phyloP scores from a whole-genome alignment of 805 yeast species.

The Starmerella bombicola region DNA sequence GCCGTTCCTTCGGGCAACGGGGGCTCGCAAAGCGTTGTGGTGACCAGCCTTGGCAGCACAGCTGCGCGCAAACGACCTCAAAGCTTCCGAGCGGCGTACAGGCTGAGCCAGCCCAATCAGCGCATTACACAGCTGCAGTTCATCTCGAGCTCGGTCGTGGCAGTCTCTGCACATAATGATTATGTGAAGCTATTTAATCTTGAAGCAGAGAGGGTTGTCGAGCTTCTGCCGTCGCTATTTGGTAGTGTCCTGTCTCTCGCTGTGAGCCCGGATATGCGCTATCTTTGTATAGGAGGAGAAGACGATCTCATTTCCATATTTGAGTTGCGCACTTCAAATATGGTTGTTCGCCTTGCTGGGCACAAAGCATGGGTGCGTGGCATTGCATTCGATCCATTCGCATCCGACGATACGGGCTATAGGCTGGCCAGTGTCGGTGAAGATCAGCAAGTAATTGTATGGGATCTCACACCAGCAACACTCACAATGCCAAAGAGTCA shows the following conservation, averaged over 20 bases:
- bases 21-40: background rate
- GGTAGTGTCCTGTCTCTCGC: conserved; percentile 46
- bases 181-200: conserved; percentile 46
- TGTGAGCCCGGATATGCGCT: conserved; percentile 45
- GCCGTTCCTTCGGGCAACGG: conserved; percentile 3
- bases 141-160: conserved; percentile 27
- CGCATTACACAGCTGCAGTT: conserved; percentile 41
- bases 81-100: conserved; percentile 40
- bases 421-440: conserved; percentile 45
- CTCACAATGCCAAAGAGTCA: conserved; percentile 22
- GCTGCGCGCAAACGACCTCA: background rate
- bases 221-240: conserved; percentile 50
- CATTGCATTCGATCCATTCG: conserved; percentile 35
- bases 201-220: conserved; percentile 34
- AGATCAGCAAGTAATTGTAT: conserved; percentile 40
- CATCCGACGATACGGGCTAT: conserved; percentile 27
- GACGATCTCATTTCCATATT: conserved; percentile 40
- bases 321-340: conserved; percentile 27
- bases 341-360: conserved; percentile 36
- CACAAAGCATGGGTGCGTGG: conserved; percentile 42
- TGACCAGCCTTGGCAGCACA: background rate
- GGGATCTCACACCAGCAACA: conserved; percentile 43
- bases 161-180: conserved; percentile 56
- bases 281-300: conserved; percentile 39
- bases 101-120: conserved; percentile 37